phyloP scores from a whole-genome alignment of 176 grass and related monocot genomes.

The Carex parvula region DNA sequence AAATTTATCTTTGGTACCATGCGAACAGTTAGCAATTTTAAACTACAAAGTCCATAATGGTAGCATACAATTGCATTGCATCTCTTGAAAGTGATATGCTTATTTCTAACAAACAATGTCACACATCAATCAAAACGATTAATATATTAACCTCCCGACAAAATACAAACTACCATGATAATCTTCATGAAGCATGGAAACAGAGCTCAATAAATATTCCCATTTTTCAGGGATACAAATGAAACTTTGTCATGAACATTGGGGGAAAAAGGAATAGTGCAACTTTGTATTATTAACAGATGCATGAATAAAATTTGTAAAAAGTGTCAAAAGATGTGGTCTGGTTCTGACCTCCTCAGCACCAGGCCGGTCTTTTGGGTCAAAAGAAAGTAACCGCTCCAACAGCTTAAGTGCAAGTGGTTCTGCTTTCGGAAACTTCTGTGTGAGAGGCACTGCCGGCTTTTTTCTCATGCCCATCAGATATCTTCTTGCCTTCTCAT shows the following conservation, averaged over 20 bases:
- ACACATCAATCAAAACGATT: not conserved
- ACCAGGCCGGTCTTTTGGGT: constrained; percentile 64
- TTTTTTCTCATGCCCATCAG: constrained; percentile 66
- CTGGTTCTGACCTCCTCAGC: constrained; percentile 55
- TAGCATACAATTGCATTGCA: not conserved
- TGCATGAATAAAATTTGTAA: not conserved
- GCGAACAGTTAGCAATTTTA: not conserved
- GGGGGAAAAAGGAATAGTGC: not conserved
- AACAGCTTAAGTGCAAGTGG: constrained; percentile 68
- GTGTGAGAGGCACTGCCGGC: constrained; percentile 44
- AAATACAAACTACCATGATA: not conserved
- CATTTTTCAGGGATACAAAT: not conserved
- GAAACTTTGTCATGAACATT: not conserved
- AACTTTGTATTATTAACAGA: not conserved
- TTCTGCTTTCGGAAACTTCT: constrained; percentile 69
- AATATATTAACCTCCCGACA: not conserved
- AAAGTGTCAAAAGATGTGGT: not conserved
- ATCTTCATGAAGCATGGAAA: not conserved
- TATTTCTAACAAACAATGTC: not conserved
- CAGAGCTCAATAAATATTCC: not conserved
- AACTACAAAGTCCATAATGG: not conserved
- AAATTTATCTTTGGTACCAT: not conserved
- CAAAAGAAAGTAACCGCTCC: constrained; percentile 64
- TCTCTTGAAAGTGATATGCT: not conserved
- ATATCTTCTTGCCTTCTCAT: constrained; percentile 76